Percentiles rank a stretch among this genome's conserved stretches.
Conservation (phyloP, 2,329 filamentous ascomycete genomes). For the Thelonectria olida region DNA sequence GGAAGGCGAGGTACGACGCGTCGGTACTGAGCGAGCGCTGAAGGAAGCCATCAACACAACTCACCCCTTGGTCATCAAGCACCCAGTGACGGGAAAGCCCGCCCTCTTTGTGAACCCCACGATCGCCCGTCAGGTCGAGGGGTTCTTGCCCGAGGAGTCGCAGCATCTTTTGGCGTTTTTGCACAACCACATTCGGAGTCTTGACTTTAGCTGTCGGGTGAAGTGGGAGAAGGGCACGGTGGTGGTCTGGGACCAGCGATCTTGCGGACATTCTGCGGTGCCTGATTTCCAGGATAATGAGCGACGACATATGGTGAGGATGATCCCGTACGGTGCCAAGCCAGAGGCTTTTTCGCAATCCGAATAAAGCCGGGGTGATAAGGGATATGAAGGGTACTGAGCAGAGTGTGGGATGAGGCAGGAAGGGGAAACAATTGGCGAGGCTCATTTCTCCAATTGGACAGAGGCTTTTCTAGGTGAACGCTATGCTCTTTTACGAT, state of each 20-base stretch:
- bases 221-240: constrained; percentile 43
- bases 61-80: constrained; percentile 41
- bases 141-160: constrained; percentile 43
- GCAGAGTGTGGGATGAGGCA: no score
- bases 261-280: constrained; percentile 39
- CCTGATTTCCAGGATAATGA: constrained; percentile 43
- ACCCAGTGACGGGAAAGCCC: constrained; percentile 41
- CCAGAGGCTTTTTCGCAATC: constrained; percentile 30
- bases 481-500: no score
- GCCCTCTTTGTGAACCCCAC: constrained; percentile 43
- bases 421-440: no score
- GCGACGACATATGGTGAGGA: constrained; percentile 43
- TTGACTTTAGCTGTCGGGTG: constrained; percentile 43
- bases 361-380: no score
- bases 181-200: constrained; percentile 41
- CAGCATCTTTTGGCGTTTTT: constrained; percentile 39
- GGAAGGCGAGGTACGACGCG: constrained; percentile 40
- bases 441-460: no score
- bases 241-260: constrained; percentile 43
- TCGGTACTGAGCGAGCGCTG: constrained; percentile 40
- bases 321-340: constrained; percentile 41
- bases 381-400: background rate
- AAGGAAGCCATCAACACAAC: constrained; percentile 42
- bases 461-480: no score
- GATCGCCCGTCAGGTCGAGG: constrained; percentile 41